These are phyloP conservation scores for Exophiala spinifera DNA, from an alignment of 2,329 filamentous ascomycete species.

Conservation along the genomic window DNA sequence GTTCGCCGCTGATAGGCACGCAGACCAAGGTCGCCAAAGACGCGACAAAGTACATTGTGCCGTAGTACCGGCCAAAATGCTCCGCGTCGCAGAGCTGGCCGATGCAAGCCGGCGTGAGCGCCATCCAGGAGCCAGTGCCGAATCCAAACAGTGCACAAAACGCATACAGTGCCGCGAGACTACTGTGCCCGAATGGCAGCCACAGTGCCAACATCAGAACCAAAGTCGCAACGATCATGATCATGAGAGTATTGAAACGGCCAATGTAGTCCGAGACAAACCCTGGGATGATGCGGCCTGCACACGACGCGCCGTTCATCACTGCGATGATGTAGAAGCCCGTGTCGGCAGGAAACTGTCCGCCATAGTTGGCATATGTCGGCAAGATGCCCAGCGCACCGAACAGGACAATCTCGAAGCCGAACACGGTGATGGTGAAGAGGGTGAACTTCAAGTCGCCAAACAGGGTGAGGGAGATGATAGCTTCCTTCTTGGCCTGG, in stretches of 20 bases:
- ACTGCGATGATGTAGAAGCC: slow-evolving; percentile 48
- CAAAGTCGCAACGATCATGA: slow-evolving; percentile 37
- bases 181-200: slow-evolving; percentile 45
- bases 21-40: slow-evolving; percentile 47
- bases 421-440: slow-evolving; percentile 43
- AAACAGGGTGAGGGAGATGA: slow-evolving; percentile 44
- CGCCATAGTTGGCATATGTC: slow-evolving; percentile 43
- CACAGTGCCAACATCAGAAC: slow-evolving; percentile 44
- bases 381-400: slow-evolving; percentile 48
- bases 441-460: slow-evolving; percentile 42
- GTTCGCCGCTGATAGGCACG: slow-evolving; percentile 46
- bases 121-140: slow-evolving; percentile 49
- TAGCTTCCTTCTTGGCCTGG: slow-evolving; percentile 28
- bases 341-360: slow-evolving; percentile 32
- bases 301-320: slow-evolving; percentile 42
- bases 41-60: slow-evolving; percentile 48
- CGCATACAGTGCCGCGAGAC: slow-evolving; percentile 41
- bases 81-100: slow-evolving; percentile 48
- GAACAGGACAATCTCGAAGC: slow-evolving; percentile 50
- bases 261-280: slow-evolving; percentile 44
- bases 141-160: slow-evolving; percentile 50
- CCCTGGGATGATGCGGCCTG: slow-evolving; percentile 46
- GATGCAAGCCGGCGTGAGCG: slow-evolving; percentile 40
- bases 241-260: slow-evolving; percentile 46
- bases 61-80: slow-evolving; percentile 48